These are phyloP conservation scores for Stemphylium vesicarium DNA, from an alignment of 2,329 filamentous ascomycete species.

Conservation along the genomic window DNA sequence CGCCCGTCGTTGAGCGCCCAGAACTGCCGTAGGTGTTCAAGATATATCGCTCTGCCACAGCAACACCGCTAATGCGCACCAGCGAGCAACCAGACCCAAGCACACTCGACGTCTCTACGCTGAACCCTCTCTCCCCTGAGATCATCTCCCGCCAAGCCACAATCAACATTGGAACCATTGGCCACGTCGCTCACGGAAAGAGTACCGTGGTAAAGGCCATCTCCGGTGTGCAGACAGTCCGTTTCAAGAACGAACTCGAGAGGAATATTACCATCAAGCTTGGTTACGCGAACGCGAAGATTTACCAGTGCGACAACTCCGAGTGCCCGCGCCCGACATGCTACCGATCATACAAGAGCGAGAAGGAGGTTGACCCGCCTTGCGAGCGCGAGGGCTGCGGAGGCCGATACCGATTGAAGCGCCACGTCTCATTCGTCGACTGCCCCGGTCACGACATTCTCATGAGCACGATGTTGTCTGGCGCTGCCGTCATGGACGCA, in stretches of 20 bases:
- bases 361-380: slow-evolving; percentile 96
- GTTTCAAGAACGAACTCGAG: slow-evolving; percentile 99
- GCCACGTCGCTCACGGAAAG: slow-evolving; percentile 98
- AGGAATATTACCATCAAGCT: slow-evolving; percentile 99
- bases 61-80: slow-evolving; percentile 27
- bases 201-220: slow-evolving; percentile 99
- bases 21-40: slow-evolving; percentile 63
- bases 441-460: slow-evolving; percentile 99
- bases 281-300: slow-evolving; percentile 98
- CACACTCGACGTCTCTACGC: slow-evolving; percentile 78
- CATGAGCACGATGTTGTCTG: slow-evolving; percentile 99
- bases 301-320: slow-evolving; percentile 96
- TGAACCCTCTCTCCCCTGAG: slow-evolving; percentile 89
- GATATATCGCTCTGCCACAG: neutral
- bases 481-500: slow-evolving; percentile 98
- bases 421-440: slow-evolving; percentile 79
- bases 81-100: slow-evolving; percentile 87
- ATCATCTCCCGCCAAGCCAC: slow-evolving; percentile 98
- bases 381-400: slow-evolving; percentile 92
- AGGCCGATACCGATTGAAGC: slow-evolving; percentile 84
- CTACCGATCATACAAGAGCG: slow-evolving; percentile 97
- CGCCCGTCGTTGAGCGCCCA: slow-evolving; percentile 65
- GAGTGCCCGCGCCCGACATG: slow-evolving; percentile 93
- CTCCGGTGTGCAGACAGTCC: slow-evolving; percentile 96
- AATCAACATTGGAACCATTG: slow-evolving; percentile 98